Base-by-base conservation (phyloP, 2,329 filamentous ascomycete genomes). In the Akanthomyces dipterigenus region DNA sequence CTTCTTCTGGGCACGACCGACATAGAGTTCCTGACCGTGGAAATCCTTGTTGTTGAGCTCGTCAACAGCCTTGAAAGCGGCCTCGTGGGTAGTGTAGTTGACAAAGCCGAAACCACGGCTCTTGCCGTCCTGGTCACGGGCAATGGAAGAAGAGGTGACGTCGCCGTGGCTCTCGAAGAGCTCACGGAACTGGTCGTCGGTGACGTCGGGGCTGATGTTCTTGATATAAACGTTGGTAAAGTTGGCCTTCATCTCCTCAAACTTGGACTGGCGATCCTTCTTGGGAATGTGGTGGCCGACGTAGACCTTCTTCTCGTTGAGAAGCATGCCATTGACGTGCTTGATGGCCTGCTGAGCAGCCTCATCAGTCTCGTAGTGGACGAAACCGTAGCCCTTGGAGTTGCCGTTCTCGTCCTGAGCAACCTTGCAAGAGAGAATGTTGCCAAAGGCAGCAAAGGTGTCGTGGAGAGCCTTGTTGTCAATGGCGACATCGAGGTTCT, bases 181-280 rank as follows among this genome's bases (percentile, higher is more conserved):
- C 65, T 88, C 84, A 70, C 92, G 91, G 87, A 99, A 98, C 75
- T 98, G 89, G 9, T 98, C 93, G 64, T 99, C 95, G 63, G 86
- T 89, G 66, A 88, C 90, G 54, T 97, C 93, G 40, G 80, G 72
- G 70, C 88, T 86, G 70, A 99, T 89, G 82, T 99, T 99, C 88
- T 99, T 99, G 82, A 99, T 91, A 81, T 99, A 99, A 78, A 99
- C 88, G 78, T 99, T 99, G 82, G 95, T 99, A 85, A 96, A 99
- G 85, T 99, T 99, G 78, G 95, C 95, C 88, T 99, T 99, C 93
- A 99, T 99, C 85, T 99, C 95, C 82, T 99, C 95, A 70, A 98
- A 98, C 82, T 99, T 99, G 91, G 91, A 96, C 86, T 98, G 95
- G 71, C 95, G 93, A 75, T 99, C 95, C 86, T 98, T 98, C 89